Conservation (phyloP, 2,329 filamentous ascomycete species). For the Hypoxylon sp. region DNA sequence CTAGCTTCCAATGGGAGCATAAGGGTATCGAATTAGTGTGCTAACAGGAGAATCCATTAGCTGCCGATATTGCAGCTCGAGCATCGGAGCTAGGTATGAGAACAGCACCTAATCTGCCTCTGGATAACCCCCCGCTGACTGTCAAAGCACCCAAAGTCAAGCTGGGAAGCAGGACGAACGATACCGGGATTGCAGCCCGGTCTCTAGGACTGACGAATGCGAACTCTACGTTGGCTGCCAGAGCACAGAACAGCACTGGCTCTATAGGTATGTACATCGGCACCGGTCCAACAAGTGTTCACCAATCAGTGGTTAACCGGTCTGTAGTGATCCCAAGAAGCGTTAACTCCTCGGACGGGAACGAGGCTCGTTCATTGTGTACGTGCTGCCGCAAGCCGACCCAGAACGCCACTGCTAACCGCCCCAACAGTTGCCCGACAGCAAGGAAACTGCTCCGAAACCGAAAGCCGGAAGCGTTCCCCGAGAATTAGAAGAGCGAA, state of each 20-base stretch:
- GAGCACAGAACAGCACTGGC: constrained; percentile 12
- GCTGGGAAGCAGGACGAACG: constrained; percentile 14
- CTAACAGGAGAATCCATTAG: constrained; percentile 16
- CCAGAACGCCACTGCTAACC: not conserved
- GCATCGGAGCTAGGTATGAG: constrained; percentile 31
- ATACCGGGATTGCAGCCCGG: constrained; percentile 24
- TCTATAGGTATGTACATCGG: constrained; percentile 10
- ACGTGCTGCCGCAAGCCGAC: not conserved
- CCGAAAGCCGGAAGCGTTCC: constrained; percentile 21
- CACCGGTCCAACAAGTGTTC: not conserved
- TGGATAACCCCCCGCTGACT: not conserved
- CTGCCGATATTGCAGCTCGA: constrained; percentile 29
- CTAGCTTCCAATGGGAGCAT: not conserved
- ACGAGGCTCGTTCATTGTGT: constrained; percentile 13
- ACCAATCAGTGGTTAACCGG: not conserved
- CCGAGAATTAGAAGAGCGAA: constrained; percentile 12
- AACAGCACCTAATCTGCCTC: not conserved
- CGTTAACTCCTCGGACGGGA: constrained; percentile 18
- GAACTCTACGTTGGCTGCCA: constrained; percentile 1
- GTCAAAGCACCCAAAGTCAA: constrained; percentile 4
- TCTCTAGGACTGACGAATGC: constrained; percentile 22
- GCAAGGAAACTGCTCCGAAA: constrained; percentile 22
- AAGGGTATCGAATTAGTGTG: not conserved
- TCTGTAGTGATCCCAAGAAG: constrained; percentile 6
- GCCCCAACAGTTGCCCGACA: not conserved